Conservation (phyloP, 345 rosid genomes). For the Bretschneidera sinensis region DNA sequence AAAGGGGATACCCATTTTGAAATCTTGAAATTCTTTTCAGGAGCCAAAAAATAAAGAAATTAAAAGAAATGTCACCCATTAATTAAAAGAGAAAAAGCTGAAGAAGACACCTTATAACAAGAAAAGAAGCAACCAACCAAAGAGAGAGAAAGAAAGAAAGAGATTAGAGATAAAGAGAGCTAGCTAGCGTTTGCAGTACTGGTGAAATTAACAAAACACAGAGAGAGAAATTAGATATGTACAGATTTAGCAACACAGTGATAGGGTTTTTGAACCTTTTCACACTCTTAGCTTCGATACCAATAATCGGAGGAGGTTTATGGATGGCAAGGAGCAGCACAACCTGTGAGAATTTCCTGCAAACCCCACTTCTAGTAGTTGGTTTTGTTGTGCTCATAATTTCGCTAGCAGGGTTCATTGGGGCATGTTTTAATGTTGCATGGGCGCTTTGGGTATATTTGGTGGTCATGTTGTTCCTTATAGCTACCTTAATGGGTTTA, state of each 20-base stretch:
- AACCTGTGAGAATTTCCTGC: constrained; percentile 81
- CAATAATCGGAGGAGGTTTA: constrained; percentile 79
- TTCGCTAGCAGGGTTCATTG: constrained; percentile 80
- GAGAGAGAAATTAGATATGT: constrained; percentile 38
- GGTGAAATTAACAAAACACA: not conserved
- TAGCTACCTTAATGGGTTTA: constrained; percentile 53
- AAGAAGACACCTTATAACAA: constrained; percentile 21
- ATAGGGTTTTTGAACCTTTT: constrained; percentile 77
- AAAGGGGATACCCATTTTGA: constrained; percentile 27
- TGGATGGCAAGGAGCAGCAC: constrained; percentile 85
- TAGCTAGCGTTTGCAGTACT: too few relatives aligned
- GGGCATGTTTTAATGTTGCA: constrained; percentile 79
- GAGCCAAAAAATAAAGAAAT: constrained; percentile 17
- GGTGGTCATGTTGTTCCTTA: constrained; percentile 72
- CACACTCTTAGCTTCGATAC: constrained; percentile 77
- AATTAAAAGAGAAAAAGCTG: constrained; percentile 22
- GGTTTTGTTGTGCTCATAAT: constrained; percentile 67
- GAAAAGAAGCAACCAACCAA: constrained; percentile 19
- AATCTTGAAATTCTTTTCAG: constrained; percentile 22
- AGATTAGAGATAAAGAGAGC: not conserved
- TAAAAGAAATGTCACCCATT: constrained; percentile 28
- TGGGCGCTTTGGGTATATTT: constrained; percentile 93
- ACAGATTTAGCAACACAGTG: constrained; percentile 73
- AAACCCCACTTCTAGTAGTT: constrained; percentile 68
- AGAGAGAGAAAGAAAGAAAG: constrained; percentile 8